phyloP scores from a whole-genome alignment of 148 eudicot genomes.

The Arctostaphylos glauca region DNA sequence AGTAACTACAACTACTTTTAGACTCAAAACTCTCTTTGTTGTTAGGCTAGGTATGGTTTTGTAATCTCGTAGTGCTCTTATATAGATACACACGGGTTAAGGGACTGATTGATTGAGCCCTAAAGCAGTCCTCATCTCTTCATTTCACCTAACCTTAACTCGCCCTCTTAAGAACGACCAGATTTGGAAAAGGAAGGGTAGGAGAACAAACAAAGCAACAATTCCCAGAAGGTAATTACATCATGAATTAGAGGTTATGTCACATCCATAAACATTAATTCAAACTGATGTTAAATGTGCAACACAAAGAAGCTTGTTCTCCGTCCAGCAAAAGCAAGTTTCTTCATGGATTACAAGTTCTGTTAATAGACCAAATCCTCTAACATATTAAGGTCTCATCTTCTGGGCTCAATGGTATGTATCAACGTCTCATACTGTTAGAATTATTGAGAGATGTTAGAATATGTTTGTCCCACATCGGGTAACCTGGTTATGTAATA shows the following conservation, averaged over 20 bases:
- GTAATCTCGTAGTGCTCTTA: neutral
- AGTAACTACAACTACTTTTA: neutral
- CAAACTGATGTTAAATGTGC: neutral
- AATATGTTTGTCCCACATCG: too few relatives aligned
- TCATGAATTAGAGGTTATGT: neutral
- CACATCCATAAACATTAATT: neutral
- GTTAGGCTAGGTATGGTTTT: neutral
- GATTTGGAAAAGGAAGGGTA: neutral
- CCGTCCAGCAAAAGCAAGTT: neutral
- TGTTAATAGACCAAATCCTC: slow-evolving; percentile 4
- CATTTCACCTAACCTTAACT: neutral
- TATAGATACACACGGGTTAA: neutral
- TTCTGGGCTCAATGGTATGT: neutral
- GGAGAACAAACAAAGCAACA: neutral
- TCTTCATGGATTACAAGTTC: neutral
- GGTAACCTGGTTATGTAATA: too few relatives aligned
- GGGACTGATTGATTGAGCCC: neutral
- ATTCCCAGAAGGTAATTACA: neutral
- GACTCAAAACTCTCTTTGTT: neutral
- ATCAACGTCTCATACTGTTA: too few relatives aligned
- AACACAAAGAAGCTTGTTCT: neutral
- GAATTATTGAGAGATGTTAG: too few relatives aligned
- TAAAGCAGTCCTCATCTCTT: neutral
- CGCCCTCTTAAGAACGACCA: neutral
- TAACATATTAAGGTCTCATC: neutral